Percentiles rank a stretch among this genome's conserved stretches.
Evolutionary conservation across 305 asterid genomes (phyloP).

Genomic region (Solanum chacoense): DNA sequence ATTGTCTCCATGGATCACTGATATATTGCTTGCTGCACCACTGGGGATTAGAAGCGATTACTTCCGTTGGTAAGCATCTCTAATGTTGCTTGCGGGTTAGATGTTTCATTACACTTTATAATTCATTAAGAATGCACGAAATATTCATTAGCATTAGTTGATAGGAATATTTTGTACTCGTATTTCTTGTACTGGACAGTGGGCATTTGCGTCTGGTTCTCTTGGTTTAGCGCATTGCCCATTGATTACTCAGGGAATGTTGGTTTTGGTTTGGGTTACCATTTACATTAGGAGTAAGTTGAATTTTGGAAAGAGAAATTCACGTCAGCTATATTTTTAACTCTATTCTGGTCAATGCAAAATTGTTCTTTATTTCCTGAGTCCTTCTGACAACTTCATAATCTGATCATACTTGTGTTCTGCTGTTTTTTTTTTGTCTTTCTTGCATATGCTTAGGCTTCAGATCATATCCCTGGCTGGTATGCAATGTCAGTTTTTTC

Average conservation of each 20-base stretch:
- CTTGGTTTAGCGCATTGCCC: not conserved
- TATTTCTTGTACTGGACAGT: not conserved
- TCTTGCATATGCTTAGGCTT: not conserved
- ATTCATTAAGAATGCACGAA: not conserved
- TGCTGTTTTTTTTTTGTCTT: not conserved
- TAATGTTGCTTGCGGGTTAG: not conserved
- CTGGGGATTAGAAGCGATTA: conserved; percentile 95
- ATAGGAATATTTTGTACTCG: not conserved
- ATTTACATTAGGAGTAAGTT: not conserved
- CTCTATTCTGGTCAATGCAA: not conserved
- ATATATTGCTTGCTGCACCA: conserved; percentile 95
- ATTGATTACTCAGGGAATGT: not conserved
- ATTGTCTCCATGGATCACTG: conserved; percentile 94
- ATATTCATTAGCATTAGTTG: not conserved
- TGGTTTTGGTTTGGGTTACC: not conserved
- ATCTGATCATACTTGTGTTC: not conserved
- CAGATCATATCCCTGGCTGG: not conserved
- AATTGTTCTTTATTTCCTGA: not conserved
- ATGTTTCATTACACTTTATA: not conserved
- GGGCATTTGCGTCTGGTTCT: not conserved
- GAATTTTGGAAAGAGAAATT: not conserved
- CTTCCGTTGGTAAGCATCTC: conserved; percentile 76
- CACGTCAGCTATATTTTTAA: not conserved
- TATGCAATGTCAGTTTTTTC: not conserved
- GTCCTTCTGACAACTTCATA: not conserved